Base-by-base conservation (phyloP, 2,329 filamentous ascomycete species). In the Trichothecium sympodiale region DNA sequence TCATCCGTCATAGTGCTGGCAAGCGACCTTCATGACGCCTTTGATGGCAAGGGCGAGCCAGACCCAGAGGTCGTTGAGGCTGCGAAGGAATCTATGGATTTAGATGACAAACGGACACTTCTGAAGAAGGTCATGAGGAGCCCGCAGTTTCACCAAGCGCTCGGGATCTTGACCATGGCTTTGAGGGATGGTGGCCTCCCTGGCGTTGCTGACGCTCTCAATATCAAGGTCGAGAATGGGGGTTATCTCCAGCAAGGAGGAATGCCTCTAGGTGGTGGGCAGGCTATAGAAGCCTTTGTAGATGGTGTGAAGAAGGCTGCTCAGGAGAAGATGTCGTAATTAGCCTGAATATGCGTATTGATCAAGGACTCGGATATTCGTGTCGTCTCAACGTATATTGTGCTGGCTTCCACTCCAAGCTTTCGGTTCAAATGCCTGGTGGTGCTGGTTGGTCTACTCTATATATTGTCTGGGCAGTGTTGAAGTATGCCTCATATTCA, bases 221-320 rank as follows among this genome's bases (percentile, higher is more conserved):
- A 78, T 6, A 74, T 96, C 39, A 76, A 77, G 46, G 76, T 98
- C 15, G 73, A 81, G 51, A 86, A 94, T 53, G 82, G 82, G n/a
- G 89, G 89, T 4, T 82, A 83, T 43, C 71, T 94, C 50, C 71
- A 71, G 42, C 78, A 83, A 37, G 80, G 84, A 5, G 81, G 75
- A 34, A 79, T 95, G 64, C 88, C 89, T 3, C 60, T 95, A 31
- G 89, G 88, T 30, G 88, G 88, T 35, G 84, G 83, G 5, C 81
- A 91, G 48, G 89, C 89, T 10, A 79, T 98, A 2, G 81, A 93
- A 62, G 84, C 83, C 4, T 98, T 98, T 59, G 71, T 98, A 16
- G 76, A 93, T 38, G 91, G 89, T 3, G 79, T 95, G 33, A 91
- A 83, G 69, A 80, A 75, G 61, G 79, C 76, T 5, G 81, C 87